A percentile compares a stretch with the other conserved stretches of the same genome.
Conservation (phyloP, 768 basidiomycete genomes). For the Lentinus brumalis region DNA sequence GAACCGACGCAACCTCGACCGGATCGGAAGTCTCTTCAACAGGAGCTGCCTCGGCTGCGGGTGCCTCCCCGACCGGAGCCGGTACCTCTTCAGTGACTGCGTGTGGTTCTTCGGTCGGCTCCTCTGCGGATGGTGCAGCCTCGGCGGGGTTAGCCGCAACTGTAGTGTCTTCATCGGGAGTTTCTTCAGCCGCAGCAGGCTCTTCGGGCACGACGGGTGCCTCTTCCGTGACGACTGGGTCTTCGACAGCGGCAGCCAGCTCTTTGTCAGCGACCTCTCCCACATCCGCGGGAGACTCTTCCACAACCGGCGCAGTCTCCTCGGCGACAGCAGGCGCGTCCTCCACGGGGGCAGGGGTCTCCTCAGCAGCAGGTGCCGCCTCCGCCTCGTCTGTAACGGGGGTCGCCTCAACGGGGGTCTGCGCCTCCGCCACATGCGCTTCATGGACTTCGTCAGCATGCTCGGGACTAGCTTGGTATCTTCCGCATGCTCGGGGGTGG, state of each 20-base stretch:
- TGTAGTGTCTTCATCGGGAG: background rate
- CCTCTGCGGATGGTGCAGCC: background rate
- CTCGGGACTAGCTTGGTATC: background rate
- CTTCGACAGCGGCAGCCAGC: conserved; percentile 1
- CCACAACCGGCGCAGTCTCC: background rate
- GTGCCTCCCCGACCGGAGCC: background rate
- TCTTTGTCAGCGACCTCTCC: conserved; percentile 10
- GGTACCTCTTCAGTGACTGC: background rate
- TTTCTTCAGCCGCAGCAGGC: background rate
- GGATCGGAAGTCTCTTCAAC: background rate
- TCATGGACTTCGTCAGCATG: background rate
- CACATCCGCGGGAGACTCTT: background rate
- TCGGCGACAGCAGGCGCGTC: background rate
- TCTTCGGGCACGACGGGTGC: background rate
- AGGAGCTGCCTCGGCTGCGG: background rate
- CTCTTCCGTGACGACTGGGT: conserved; percentile 1
- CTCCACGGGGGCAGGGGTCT: background rate
- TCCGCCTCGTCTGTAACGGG: background rate
- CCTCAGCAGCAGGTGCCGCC: background rate
- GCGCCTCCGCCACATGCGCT: background rate
- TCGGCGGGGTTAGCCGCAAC: background rate
- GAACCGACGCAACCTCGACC: background rate
- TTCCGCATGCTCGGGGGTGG: background rate
- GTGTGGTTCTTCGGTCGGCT: background rate
- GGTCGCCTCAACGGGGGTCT: background rate